phyloP scores from a whole-genome alignment of 306 rosid species.

The Crataegus laevigata region DNA sequence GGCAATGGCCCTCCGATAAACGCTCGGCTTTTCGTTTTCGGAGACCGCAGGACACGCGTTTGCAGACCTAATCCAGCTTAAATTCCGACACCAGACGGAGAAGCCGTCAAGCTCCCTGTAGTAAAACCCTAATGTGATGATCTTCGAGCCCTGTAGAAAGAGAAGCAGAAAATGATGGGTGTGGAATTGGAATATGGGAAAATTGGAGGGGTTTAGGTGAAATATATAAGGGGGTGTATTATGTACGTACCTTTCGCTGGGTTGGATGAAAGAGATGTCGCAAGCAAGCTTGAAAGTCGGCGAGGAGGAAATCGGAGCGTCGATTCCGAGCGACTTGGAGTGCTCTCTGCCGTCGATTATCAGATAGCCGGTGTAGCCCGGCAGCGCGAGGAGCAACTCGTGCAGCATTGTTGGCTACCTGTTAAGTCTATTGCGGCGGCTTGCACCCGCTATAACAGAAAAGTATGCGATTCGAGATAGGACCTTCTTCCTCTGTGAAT shows the following conservation, averaged over 20 bases:
- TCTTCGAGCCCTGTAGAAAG: conserved; percentile 68
- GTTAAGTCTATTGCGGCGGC: too few relatives aligned
- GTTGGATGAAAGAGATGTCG: conserved; percentile 76
- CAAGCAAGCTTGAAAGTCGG: conserved; percentile 81
- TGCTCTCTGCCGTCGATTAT: conserved; percentile 69
- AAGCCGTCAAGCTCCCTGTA: conserved; percentile 87
- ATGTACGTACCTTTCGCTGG: conserved; percentile 58
- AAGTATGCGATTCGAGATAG: too few relatives aligned
- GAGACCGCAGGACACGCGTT: conserved; percentile 27
- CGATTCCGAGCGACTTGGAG: conserved; percentile 32
- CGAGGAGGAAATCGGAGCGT: conserved; percentile 50
- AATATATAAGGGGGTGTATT: background rate
- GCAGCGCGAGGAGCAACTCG: conserved; percentile 75
- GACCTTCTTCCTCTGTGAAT: background rate
- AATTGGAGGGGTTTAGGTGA: background rate
- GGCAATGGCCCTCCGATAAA: conserved; percentile 82
- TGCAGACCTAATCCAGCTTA: conserved; percentile 78
- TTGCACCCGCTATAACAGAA: too few relatives aligned
- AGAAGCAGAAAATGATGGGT: background rate
- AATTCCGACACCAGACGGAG: conserved; percentile 67
- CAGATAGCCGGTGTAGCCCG: conserved; percentile 95
- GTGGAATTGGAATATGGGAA: background rate
- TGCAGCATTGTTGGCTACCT: conserved; percentile 58
- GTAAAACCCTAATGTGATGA: conserved; percentile 75
- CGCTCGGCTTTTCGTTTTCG: conserved; percentile 49